A percentile compares a stretch with the other conserved stretches of the same genome.
Evolutionary conservation across 345 rosid genomes (phyloP).

Genomic region (Camelina neglecta): DNA sequence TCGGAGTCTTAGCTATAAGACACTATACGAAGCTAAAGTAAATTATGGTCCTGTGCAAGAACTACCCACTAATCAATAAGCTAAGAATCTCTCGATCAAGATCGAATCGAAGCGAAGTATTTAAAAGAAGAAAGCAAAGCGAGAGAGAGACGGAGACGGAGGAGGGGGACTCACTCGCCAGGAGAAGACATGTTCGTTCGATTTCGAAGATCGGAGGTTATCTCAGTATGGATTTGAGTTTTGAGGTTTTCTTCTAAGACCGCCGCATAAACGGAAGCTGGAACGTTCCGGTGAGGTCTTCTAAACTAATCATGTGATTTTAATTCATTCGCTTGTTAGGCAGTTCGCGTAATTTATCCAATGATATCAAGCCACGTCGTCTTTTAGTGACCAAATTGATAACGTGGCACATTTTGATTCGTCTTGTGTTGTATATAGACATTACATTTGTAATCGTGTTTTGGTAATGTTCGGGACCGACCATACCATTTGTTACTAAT

Average conservation of each 20-base stretch:
- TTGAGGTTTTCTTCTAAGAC: too few species aligned
- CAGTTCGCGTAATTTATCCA: conserved; percentile 28
- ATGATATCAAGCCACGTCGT: conserved; percentile 18
- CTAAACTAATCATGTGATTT: not conserved
- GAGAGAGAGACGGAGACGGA: not conserved
- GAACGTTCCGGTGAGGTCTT: conserved; percentile 35
- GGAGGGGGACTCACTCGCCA: conserved; percentile 39
- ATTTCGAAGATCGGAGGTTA: conserved; percentile 2
- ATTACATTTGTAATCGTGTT: not conserved
- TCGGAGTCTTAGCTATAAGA: not conserved
- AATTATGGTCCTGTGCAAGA: not conserved
- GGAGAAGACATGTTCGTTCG: conserved; percentile 45
- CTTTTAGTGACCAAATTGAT: not conserved
- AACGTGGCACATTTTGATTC: conserved; percentile 16
- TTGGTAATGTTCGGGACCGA: not conserved
- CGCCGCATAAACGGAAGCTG: conserved; percentile 8
- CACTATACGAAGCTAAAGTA: too few species aligned
- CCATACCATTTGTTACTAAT: not conserved
- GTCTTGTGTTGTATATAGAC: not conserved
- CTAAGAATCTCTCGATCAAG: not conserved
- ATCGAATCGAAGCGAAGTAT: conserved; percentile 12
- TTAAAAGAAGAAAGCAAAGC: too few species aligned
- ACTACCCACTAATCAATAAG: not conserved
- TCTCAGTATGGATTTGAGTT: too few species aligned
- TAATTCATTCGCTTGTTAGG: conserved; percentile 3